Conservation (phyloP, 2,329 filamentous ascomycete species). For the Monosporascus sp. region DNA sequence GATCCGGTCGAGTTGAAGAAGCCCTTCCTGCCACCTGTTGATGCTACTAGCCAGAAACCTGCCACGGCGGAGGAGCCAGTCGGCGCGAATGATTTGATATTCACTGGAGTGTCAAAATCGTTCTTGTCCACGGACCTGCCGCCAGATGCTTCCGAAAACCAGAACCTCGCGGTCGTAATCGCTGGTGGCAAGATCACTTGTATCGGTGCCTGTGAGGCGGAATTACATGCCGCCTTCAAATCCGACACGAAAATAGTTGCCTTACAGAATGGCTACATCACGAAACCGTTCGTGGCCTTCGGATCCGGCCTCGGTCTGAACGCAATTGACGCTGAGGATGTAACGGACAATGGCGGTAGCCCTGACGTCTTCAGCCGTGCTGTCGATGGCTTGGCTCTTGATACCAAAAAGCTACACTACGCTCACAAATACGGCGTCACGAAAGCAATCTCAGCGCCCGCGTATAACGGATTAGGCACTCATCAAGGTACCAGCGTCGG, state of each 20-base stretch:
- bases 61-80: slow-evolving; percentile 37
- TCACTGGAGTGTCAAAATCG: slow-evolving; percentile 51
- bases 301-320: slow-evolving; percentile 57
- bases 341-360: slow-evolving; percentile 47
- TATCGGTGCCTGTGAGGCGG: slow-evolving; percentile 45
- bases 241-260: slow-evolving; percentile 35
- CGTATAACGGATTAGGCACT: slow-evolving; percentile 34
- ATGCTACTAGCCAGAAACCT: slow-evolving; percentile 35
- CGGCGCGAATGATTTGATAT: slow-evolving; percentile 39
- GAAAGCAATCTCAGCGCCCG: slow-evolving; percentile 52
- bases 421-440: slow-evolving; percentile 55
- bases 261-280: slow-evolving; percentile 57
- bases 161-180: slow-evolving; percentile 45
- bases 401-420: slow-evolving; percentile 50
- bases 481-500: slow-evolving; percentile 56
- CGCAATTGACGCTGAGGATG: slow-evolving; percentile 55
- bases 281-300: slow-evolving; percentile 55
- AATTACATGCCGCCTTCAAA: slow-evolving; percentile 34
- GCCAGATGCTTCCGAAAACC: slow-evolving; percentile 12
- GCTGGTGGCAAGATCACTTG: slow-evolving; percentile 51
- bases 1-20: slow-evolving; percentile 51
- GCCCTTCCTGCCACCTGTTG: slow-evolving; percentile 33
- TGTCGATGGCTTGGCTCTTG: slow-evolving; percentile 50
- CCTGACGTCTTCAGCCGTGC: slow-evolving; percentile 50
- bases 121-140: slow-evolving; percentile 37